Base-by-base conservation (phyloP, 495 filamentous ascomycete genomes). In the Clohesyomyces aquaticus region DNA sequence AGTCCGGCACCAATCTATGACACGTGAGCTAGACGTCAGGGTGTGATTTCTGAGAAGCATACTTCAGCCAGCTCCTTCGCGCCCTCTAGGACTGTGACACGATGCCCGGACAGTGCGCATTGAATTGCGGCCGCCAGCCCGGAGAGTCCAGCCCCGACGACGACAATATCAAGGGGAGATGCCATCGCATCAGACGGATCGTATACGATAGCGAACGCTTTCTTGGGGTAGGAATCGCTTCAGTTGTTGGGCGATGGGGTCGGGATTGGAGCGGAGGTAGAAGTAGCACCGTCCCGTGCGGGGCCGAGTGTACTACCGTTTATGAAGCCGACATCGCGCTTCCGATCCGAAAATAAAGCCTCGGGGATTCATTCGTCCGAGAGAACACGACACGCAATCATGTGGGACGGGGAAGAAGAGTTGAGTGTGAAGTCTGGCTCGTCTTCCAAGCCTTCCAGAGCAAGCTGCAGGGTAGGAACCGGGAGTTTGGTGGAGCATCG, bases 111-210 rank as follows among this genome's bases (percentile, higher is more conserved):
- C 6, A 83, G 76, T 1, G 80, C 77, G 63, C 80, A 77, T 11
- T 82, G 76, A 62, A 90, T 87, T 4, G 87, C 85, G 0, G 85
- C 80, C 19, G 80, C 81, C 14, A 91, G 77, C 3, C 87, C 87
- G 32, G 81, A 81, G 18, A 90, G 79, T 16, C 87, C 87, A 6
- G 85, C 87, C 18, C 87, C 87, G 21, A 87, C 76, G 2, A 90
- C 78, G 21, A 85, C 78, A 29, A 82, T 72, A 68, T 81, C 52
- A 27, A 65, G 50, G 12, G 45, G 57, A 9, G 21, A 14, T 14
- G 32, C 6, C 32, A 38, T 38, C 14, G 32, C 6, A 38, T 6
- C 14, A 38, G 32, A 38, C 6, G 32, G 32, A 38, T 6, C 6
- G 32, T 6, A 38, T 38, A 6, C 6, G 32, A 38, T 6, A 38